Evolutionary conservation across 176 grass and related monocot genomes (phyloP), one percentile per base, ranked within the genome.

Genomic region (Carex scoparia): DNA sequence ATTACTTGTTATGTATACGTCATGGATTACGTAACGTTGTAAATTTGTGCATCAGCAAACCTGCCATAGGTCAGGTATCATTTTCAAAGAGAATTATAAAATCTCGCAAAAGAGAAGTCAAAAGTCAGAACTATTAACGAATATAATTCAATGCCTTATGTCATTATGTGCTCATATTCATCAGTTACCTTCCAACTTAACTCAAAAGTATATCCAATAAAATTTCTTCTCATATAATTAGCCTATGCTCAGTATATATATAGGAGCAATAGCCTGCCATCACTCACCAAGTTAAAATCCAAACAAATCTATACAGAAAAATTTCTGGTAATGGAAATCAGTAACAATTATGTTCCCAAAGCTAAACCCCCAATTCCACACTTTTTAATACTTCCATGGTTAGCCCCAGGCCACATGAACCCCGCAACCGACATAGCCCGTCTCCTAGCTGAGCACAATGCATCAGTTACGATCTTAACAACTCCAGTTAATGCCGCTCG

Each of bases 321-420:
- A 15, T 15, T 4, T 44, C 79, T 62, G 44, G 40, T 65, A 56
- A 65, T 62, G 61, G 79, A 81, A 81, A 65, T 27, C 35, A 65
- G 15, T 81, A 65, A 40, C 38, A 63, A 64, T 64, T 42, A 40
- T 64, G 8, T 61, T 61, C 33, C 40, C 30, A 27, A 65, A 81
- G 35, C 59, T 48, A 19, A 81, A 49, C 19, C 12, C 59, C 33
- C 27, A 6, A 87, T 71, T 10, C 86, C 88, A 79, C 89, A 93
- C 64, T 88, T 96, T 1, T 46, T 93, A 66, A 80, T 96, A n/a
- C 49, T 96, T 71, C 94, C 94, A 87, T 93, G 85, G 81, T 14
- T 88, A 2, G 87, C 38, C 27, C 73, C 85, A 32, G 90, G 89
- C 84, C 87, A 96, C 86, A 77, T 91, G 61, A 62, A 84, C 67